These are phyloP conservation scores for Populus simonii DNA, from an alignment of 345 rosid genomes.

Conservation along the genomic window DNA sequence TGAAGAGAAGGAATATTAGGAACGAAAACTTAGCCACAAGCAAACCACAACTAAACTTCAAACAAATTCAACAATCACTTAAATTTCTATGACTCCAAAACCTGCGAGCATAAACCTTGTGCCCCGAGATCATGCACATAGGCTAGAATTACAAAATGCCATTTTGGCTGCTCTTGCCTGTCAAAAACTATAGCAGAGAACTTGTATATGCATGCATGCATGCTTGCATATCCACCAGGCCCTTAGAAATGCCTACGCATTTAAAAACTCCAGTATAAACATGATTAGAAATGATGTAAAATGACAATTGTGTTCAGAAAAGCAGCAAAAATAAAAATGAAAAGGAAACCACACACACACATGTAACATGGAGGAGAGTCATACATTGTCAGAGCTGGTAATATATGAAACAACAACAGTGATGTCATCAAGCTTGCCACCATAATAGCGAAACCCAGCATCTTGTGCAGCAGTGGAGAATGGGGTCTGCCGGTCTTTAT, in stretches of 20 bases:
- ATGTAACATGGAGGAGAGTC: neutral
- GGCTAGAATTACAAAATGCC: neutral
- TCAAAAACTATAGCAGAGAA: neutral
- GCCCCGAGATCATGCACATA: neutral
- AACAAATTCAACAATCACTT: no score
- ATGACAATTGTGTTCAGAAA: neutral
- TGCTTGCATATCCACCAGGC: neutral
- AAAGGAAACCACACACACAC: neutral
- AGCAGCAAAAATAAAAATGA: neutral
- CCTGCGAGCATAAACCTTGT: neutral
- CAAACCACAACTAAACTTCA: neutral
- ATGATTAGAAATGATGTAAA: no score
- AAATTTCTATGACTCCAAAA: neutral
- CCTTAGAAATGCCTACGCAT: neutral
- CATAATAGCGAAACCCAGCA: constrained; percentile 96
- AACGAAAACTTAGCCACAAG: neutral
- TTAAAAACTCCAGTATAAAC: no score
- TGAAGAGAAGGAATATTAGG: neutral
- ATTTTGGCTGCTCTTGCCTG: neutral
- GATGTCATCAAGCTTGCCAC: constrained; percentile 99
- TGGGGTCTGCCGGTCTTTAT: constrained; percentile 88
- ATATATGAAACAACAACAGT: constrained; percentile 93
- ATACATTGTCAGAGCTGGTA: constrained; percentile 38
- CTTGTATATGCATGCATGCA: neutral
- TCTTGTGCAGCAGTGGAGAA: constrained; percentile 98